A percentile compares a stretch with the other conserved stretches of the same genome.
Conservation (phyloP, 2,329 filamentous ascomycete genomes). For the Parastagonospora avenae region DNA sequence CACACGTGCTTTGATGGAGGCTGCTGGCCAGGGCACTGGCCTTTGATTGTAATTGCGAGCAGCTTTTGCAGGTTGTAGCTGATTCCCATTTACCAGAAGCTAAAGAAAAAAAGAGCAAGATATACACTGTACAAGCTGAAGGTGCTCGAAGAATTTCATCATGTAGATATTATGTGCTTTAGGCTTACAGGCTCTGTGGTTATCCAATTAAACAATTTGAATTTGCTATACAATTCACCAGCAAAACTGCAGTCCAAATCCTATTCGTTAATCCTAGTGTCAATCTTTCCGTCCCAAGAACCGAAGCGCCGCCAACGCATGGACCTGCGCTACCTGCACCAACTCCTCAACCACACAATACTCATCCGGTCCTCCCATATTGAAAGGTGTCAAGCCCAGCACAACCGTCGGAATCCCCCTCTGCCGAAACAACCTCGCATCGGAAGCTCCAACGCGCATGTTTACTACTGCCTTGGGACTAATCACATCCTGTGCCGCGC, state of each 20-base stretch:
- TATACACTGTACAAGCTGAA: no score
- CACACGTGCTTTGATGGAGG: constrained; percentile 9
- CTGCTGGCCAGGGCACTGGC: constrained; percentile 2
- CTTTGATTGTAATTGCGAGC: no score
- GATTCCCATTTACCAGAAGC: no score
- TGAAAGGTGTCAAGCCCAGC: background rate
- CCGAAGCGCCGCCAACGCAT: background rate
- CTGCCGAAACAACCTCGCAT: background rate
- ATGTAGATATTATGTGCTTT: no score
- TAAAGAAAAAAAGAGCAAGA: no score
- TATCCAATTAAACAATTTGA: no score
- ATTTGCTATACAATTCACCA: no score
- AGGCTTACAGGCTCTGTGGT: no score
- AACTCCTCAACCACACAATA: background rate
- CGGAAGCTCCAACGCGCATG: background rate
- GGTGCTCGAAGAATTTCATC: no score
- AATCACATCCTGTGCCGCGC: background rate
- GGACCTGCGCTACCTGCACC: background rate
- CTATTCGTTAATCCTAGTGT: background rate
- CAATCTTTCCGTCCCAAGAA: background rate
- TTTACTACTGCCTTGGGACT: background rate
- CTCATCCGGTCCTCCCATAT: background rate
- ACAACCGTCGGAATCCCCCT: constrained; percentile 1
- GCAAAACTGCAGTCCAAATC: no score
- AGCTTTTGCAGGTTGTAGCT: no score